Base-by-base conservation (phyloP, 257 asterid genomes). In the Scutellaria galericulata region DNA sequence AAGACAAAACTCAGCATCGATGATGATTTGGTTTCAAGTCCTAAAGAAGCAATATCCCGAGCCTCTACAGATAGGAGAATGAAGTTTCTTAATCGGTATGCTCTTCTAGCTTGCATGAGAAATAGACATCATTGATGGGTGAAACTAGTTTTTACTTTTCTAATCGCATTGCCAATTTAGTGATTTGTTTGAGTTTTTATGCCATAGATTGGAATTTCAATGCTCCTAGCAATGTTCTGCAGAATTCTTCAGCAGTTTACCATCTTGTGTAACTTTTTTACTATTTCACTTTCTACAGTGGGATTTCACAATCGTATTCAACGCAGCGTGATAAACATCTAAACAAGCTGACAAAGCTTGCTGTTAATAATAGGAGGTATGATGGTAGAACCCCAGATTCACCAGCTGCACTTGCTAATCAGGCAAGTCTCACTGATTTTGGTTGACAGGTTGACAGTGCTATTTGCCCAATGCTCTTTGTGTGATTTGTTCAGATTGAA, bases 21-120 rank as follows among this genome's bases (percentile, higher is more conserved):
- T 76, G 96, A 95, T 84, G 97, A 85, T 13, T 9, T 84, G 76
- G 95, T 71, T 82, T 84, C 92, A 52, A 94, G 99, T 84, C 98
- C 99, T 55, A 92, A 92, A 90, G 99, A 95, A 88, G 99, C 99
- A 69, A 77, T 94, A 48, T 90, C 96, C 64, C 87, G 95, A 74
- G 99, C 99, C 80, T 95, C 99, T 9, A 81, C 96, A 53, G 98
- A 95, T 76, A 87, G 99, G 84, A 85, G 99, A 88, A 76, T 70
- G 58, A 90, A 95, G 82, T 92, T 92, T 77, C 92, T 95, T 70
- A 95, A 87, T 75, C 92, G 97, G 99, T 85, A 79, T 54, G 69
- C 61, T 65, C 59, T 69, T 1, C 39, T 69, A 69, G 46, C 70
- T 51, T 37, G 72, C 73, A 50, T 56, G 41, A 48, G 52, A 66